Evolutionary conservation across 805 yeast genomes (phyloP).

Genomic region (Kazachstania taianensis): DNA sequence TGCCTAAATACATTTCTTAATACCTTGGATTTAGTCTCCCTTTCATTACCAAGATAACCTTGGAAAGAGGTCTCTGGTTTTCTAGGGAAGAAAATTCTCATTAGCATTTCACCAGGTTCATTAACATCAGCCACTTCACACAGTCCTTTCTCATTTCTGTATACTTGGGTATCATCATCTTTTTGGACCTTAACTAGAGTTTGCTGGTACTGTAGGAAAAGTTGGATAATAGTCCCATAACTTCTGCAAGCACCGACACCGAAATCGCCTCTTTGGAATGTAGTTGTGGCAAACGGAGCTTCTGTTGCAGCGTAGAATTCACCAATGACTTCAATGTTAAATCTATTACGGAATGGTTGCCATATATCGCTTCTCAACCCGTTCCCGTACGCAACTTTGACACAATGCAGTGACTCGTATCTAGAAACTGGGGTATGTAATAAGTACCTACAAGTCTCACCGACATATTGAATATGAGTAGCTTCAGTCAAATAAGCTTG

Average conservation of each 20-base stretch:
- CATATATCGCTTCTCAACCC: constrained; percentile 87
- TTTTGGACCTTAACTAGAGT: constrained; percentile 66
- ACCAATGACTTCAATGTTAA: constrained; percentile 65
- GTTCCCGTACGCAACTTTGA: constrained; percentile 75
- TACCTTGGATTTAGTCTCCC: constrained; percentile 71
- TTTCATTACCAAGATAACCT: constrained; percentile 75
- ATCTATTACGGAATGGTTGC: constrained; percentile 67
- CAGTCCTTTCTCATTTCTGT: constrained; percentile 59
- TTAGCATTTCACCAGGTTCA: constrained; percentile 82
- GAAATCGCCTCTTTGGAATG: constrained; percentile 62
- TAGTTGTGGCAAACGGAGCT: constrained; percentile 80
- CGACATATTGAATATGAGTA: constrained; percentile 85
- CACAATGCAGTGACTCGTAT: constrained; percentile 51
- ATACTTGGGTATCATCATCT: constrained; percentile 62
- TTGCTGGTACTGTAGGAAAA: constrained; percentile 43
- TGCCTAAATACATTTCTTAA: constrained; percentile 60
- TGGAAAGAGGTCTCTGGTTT: constrained; percentile 72
- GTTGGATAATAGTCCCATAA: constrained; percentile 53
- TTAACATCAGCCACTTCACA: constrained; percentile 43
- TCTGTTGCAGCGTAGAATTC: constrained; percentile 94
- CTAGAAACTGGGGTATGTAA: constrained; percentile 56
- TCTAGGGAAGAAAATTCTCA: constrained; percentile 55
- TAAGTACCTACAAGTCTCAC: constrained; percentile 86
- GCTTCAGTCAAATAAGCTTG: constrained; percentile 65
- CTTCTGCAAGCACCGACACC: constrained; percentile 87